These are phyloP conservation scores for Pistacia atlantica DNA, from an alignment of 345 rosid species.

Conservation along the genomic window DNA sequence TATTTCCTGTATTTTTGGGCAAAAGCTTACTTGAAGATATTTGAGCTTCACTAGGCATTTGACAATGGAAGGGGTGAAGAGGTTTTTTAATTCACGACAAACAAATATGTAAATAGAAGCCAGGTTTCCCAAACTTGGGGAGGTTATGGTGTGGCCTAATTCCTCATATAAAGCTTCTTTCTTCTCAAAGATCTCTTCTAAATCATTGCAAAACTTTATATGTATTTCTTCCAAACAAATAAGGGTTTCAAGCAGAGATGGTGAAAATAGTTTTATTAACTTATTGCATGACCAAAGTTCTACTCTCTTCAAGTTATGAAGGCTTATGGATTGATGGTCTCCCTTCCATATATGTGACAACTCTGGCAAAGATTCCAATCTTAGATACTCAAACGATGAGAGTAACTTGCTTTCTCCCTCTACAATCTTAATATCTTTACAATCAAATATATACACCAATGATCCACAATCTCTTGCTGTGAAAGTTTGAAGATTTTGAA, in stretches of 20 bases:
- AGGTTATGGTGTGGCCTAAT: background rate
- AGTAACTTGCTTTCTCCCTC: background rate
- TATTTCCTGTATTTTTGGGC: background rate
- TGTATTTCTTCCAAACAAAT: too few relatives aligned
- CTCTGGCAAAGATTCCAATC: background rate
- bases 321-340: background rate
- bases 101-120: background rate
- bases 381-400: background rate
- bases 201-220: too few relatives aligned
- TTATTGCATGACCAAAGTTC: too few relatives aligned
- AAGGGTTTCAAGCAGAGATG: too few relatives aligned
- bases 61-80: background rate
- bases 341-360: background rate
- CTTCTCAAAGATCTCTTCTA: background rate
- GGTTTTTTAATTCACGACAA: background rate
- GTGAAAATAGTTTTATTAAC: too few relatives aligned
- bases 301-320: too few relatives aligned
- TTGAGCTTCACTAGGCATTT: background rate
- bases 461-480: background rate
- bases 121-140: background rate
- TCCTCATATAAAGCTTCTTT: background rate
- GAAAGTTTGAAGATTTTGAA: background rate
- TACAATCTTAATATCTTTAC: background rate
- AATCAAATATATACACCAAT: background rate
- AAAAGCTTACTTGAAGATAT: rapidly evolving